These are phyloP conservation scores for Phytophthora lateralis DNA, from an alignment of 352 stramenopile species.

Conservation along the genomic window DNA sequence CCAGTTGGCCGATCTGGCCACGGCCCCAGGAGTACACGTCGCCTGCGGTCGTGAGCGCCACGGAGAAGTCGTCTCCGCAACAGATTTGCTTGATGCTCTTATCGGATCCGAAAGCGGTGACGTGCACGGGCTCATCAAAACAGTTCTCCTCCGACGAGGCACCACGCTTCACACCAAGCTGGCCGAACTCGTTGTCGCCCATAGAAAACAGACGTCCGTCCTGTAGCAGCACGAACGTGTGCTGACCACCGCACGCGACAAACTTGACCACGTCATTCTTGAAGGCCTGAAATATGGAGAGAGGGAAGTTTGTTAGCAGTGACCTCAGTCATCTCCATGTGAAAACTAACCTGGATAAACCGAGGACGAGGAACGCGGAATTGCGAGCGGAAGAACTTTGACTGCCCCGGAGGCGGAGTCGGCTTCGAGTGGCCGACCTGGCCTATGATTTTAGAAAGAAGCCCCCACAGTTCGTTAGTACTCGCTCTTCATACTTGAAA, in stretches of 20 bases:
- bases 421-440: slow-evolving; percentile 78
- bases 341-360: slow-evolving; percentile 59
- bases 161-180: slow-evolving; percentile 51
- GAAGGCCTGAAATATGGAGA: slow-evolving; percentile 42
- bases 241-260: slow-evolving; percentile 69
- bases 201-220: slow-evolving; percentile 70
- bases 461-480: neutral
- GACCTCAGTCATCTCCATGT: neutral
- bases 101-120: slow-evolving; percentile 28
- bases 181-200: slow-evolving; percentile 77
- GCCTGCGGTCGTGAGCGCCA: slow-evolving; percentile 52
- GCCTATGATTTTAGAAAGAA: slow-evolving; percentile 25
- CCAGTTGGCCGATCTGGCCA: slow-evolving; percentile 72
- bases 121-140: slow-evolving; percentile 42
- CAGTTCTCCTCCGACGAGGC: slow-evolving; percentile 41
- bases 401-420: slow-evolving; percentile 49
- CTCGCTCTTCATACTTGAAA: neutral
- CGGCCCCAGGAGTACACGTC: slow-evolving; percentile 79
- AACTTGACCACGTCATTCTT: slow-evolving; percentile 56
- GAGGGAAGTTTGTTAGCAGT: neutral
- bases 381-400: slow-evolving; percentile 81
- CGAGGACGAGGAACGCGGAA: slow-evolving; percentile 73
- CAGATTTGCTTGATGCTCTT: slow-evolving; percentile 50
- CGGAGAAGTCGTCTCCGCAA: slow-evolving; percentile 73
- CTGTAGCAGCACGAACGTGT: slow-evolving; percentile 71